Evolutionary conservation across 176 grass and related monocot species (phyloP).

Genomic region (Aechmea fasciata): DNA sequence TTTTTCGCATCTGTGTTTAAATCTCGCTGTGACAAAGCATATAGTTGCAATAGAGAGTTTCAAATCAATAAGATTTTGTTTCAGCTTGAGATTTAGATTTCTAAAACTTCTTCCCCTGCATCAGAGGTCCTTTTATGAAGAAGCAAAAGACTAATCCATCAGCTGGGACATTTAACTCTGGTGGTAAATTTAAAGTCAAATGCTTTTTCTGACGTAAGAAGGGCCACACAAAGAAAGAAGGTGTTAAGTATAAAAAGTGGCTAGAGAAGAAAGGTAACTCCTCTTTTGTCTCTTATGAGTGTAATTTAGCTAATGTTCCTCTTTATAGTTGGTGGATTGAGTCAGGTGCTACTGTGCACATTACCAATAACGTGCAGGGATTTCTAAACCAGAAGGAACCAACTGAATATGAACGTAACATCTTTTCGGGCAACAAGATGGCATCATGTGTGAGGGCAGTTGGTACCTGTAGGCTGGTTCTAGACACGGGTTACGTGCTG

Average conservation of each 20-base stretch:
- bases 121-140: too few species aligned
- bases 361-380: neutral
- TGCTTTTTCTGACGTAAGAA: neutral
- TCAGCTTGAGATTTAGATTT: too few species aligned
- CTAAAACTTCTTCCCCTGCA: too few species aligned
- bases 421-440: neutral
- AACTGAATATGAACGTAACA: neutral
- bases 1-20: too few species aligned
- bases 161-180: too few species aligned
- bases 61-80: too few species aligned
- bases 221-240: neutral
- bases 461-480: neutral
- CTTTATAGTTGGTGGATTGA: neutral
- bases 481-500: neutral
- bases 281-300: neutral
- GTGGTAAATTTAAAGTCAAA: too few species aligned
- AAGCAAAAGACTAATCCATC: too few species aligned
- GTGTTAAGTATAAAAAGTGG: neutral
- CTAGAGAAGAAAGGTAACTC: neutral
- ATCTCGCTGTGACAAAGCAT: too few species aligned
- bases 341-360: neutral
- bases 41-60: too few species aligned
- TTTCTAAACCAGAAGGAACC: neutral
- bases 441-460: neutral
- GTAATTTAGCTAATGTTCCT: neutral